Conservation (phyloP, 108 stramenopile species). For the Chaetoceros tenuissimus region DNA sequence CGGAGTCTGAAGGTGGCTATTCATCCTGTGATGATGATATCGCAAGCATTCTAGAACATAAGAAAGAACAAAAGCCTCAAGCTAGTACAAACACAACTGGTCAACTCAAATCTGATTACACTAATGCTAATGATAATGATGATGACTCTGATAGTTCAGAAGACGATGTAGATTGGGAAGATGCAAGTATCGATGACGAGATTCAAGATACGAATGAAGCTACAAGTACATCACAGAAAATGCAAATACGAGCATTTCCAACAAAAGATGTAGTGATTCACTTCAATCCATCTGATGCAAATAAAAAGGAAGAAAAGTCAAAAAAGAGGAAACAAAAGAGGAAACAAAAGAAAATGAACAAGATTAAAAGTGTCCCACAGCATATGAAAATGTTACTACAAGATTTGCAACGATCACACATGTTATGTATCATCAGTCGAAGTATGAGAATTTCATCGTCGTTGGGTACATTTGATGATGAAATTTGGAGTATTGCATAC, state of each 20-base stretch:
- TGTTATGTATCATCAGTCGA: conserved; percentile 30
- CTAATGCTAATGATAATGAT: conserved; percentile 6
- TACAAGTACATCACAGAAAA: background rate
- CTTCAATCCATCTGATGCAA: background rate
- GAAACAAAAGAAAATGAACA: conserved; percentile 25
- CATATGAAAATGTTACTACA: conserved; percentile 29
- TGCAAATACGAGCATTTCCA: background rate
- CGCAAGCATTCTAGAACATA: background rate
- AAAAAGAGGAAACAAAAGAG: background rate
- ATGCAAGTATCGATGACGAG: conserved; percentile 3
- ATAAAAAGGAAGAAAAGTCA: background rate
- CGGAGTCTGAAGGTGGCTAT: background rate
- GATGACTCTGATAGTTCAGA: no score
- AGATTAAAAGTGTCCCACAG: conserved; percentile 25
- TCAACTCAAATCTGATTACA: background rate
- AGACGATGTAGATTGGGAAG: conserved; percentile 7
- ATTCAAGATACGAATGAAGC: background rate
- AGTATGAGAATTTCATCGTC: conserved; percentile 19
- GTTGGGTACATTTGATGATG: conserved; percentile 15
- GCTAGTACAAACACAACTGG: background rate
- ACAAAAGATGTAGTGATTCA: background rate
- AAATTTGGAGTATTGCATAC: conserved; percentile 26
- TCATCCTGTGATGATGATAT: background rate
- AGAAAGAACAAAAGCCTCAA: background rate
- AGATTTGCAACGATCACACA: conserved; percentile 35